Evolutionary conservation across 768 basidiomycete species (phyloP).

Genomic region (Naganishia antarctica): DNA sequence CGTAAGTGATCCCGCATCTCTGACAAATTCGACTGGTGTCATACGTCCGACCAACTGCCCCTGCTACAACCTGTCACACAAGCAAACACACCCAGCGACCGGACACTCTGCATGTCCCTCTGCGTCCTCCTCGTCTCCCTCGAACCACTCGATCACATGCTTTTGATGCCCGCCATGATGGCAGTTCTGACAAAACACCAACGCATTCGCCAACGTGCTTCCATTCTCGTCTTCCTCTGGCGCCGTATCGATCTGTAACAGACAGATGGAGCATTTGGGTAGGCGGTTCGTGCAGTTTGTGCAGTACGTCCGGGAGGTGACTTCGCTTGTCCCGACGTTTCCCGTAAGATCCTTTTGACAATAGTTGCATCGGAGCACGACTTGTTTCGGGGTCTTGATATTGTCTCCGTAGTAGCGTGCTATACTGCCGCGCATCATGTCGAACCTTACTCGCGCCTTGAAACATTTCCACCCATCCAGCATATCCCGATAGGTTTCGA

Average conservation of each 20-base stretch:
- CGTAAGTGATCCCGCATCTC: no score
- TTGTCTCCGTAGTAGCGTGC: constrained; percentile 31
- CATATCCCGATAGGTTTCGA: constrained; percentile 42
- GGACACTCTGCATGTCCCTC: constrained; percentile 39
- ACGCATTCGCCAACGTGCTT: constrained; percentile 13
- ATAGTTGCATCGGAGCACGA: constrained; percentile 33
- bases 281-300: constrained; percentile 25
- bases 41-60: no score
- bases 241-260: constrained; percentile 26
- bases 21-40: no score
- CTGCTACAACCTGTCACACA: constrained; percentile 34
- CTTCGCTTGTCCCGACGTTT: neutral
- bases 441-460: constrained; percentile 37
- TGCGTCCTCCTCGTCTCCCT: constrained; percentile 39
- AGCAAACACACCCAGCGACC: constrained; percentile 44
- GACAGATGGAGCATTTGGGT: constrained; percentile 26
- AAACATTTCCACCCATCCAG: constrained; percentile 44
- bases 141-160: constrained; percentile 48
- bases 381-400: constrained; percentile 26
- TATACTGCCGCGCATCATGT: constrained; percentile 33
- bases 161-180: constrained; percentile 39
- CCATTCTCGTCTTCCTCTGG: constrained; percentile 7
- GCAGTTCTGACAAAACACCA: constrained; percentile 30
- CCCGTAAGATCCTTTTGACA: constrained; percentile 29
- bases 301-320: constrained; percentile 14